A percentile compares a stretch with the other conserved stretches of the same genome.
These are phyloP conservation scores for Suhomyces taliae DNA, from an alignment of 1,139 yeast species.

Conservation along the genomic window DNA sequence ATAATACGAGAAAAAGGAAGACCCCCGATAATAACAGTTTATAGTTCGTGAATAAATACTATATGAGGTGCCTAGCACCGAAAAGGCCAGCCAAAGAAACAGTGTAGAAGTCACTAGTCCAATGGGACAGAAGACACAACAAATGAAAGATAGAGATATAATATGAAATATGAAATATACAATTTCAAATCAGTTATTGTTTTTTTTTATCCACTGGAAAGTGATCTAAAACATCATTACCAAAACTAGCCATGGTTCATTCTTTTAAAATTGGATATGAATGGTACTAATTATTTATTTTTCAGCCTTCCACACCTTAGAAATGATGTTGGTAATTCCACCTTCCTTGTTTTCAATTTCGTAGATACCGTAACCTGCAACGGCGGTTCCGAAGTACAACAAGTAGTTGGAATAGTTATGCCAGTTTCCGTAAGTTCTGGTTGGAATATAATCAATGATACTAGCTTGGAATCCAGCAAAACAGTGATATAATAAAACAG, in stretches of 20 bases:
- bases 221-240: too few species aligned
- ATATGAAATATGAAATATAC: too few species aligned
- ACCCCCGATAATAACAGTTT: conserved; percentile 11
- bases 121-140: too few species aligned
- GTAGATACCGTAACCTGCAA: conserved; percentile 69
- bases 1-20: conserved; percentile 12
- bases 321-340: conserved; percentile 36
- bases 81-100: too few species aligned
- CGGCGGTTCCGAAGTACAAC: conserved; percentile 60
- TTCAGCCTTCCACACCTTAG: conserved; percentile 42
- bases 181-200: too few species aligned
- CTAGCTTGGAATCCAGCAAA: conserved; percentile 75
- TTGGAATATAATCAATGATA: conserved; percentile 76
- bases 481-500: conserved; percentile 60
- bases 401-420: conserved; percentile 62
- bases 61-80: neutral
- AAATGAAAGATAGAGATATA: too few species aligned
- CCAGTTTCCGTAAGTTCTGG: conserved; percentile 68
- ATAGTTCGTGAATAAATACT: conserved; percentile 1
- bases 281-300: neutral
- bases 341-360: conserved; percentile 62
- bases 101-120: too few species aligned
- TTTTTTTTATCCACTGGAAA: too few species aligned
- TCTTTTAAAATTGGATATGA: too few species aligned
- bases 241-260: too few species aligned